Conservation (phyloP, 192 early-diverging fungal species). For the Coemansia guatemalensis region DNA sequence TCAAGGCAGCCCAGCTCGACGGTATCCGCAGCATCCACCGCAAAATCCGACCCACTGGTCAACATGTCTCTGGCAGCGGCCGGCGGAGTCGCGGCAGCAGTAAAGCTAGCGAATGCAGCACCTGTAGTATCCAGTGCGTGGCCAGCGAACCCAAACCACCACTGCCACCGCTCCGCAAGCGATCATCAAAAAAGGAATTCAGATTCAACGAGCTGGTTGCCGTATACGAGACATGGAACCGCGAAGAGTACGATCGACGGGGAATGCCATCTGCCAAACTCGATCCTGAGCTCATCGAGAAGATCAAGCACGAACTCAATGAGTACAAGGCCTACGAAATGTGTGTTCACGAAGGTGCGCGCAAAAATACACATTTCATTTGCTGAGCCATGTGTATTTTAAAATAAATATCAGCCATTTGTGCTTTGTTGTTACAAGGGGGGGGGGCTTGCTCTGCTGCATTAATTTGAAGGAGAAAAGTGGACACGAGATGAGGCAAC, state of each 20-base stretch:
- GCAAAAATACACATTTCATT: conserved; percentile 71
- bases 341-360: conserved; percentile 81
- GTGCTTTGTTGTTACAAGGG: background rate
- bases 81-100: conserved; percentile 8
- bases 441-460: background rate
- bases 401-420: background rate
- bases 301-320: conserved; percentile 93
- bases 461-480: background rate
- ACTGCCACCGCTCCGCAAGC: background rate
- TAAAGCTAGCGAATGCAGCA: conserved; percentile 8
- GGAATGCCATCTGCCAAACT: conserved; percentile 78
- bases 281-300: conserved; percentile 79
- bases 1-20: conserved; percentile 25
- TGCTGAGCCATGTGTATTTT: conserved; percentile 29
- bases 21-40: conserved; percentile 32
- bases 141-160: background rate
- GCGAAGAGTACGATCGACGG: conserved; percentile 84
- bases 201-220: conserved; percentile 55
- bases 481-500: background rate
- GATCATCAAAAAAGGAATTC: conserved; percentile 25
- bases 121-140: background rate
- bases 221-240: conserved; percentile 67
- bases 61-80: background rate
- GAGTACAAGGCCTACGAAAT: conserved; percentile 92
- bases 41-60: conserved; percentile 15